These are phyloP conservation scores for Malus domestica DNA, from an alignment of 306 rosid species.

Conservation along the genomic window ASM211411v1 NC_041794.1:19463001-19463500, in stretches of 20 bases:
- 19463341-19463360: slow-evolving; percentile 78
- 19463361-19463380: slow-evolving; percentile 70
- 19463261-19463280: slow-evolving; percentile 15
- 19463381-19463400: slow-evolving; percentile 83
- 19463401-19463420: neutral
- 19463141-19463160: neutral
- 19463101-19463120: slow-evolving; percentile 9
- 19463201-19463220: slow-evolving; percentile 15
- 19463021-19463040: neutral
- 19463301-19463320: neutral
- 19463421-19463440: neutral
- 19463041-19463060: slow-evolving; percentile 9
- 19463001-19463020: slow-evolving; percentile 23
- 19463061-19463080: slow-evolving; percentile 10
- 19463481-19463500: slow-evolving; percentile 3
- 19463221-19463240: slow-evolving; percentile 16
- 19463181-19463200: slow-evolving; percentile 3
- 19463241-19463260: slow-evolving; percentile 3
- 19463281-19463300: slow-evolving; percentile 11
- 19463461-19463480: slow-evolving; percentile 28
- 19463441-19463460: slow-evolving; percentile 3
- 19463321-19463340: slow-evolving; percentile 91
- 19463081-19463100: neutral
- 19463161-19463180: slow-evolving; percentile 13
- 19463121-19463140: neutral